phyloP scores from a whole-genome alignment of 305 asterid species.

The Fraxinus paxiana region DNA sequence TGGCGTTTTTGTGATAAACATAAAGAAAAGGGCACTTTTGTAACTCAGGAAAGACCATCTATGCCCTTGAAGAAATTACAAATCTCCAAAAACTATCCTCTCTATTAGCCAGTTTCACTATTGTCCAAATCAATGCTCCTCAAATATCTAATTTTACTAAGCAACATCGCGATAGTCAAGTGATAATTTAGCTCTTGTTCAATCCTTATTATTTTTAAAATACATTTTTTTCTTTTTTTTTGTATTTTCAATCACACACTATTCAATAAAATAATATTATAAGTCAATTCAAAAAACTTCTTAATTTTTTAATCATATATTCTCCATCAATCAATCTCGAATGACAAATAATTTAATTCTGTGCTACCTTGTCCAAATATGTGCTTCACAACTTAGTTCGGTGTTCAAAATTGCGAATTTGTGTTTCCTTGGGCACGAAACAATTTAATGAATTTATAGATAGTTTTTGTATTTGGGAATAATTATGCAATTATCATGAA shows the following conservation, averaged over 20 bases:
- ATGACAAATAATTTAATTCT: too few relatives aligned
- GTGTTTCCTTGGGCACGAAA: background rate
- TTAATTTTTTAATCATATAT: too few relatives aligned
- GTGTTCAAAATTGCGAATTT: background rate
- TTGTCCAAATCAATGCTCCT: background rate
- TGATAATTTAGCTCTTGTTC: background rate
- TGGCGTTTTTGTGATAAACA: conserved; percentile 13
- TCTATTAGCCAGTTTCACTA: background rate
- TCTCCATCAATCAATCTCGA: background rate
- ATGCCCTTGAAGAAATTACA: background rate
- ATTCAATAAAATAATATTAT: too few relatives aligned
- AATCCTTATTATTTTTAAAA: too few relatives aligned
- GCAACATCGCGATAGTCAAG: background rate
- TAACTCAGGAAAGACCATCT: background rate
- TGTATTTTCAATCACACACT: too few relatives aligned
- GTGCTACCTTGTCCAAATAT: background rate
- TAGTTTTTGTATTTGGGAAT: background rate
- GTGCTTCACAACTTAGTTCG: background rate
- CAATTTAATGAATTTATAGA: background rate
- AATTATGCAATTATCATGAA: background rate
- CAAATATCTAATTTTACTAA: background rate
- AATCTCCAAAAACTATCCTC: background rate
- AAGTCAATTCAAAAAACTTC: background rate
- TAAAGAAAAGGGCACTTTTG: background rate
- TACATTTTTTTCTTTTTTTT: too few relatives aligned